A percentile compares a stretch with the other conserved stretches of the same genome.
These are phyloP conservation scores for Monascus purpureus DNA, from an alignment of 495 filamentous ascomycete genomes.

Conservation along the genomic window DNA sequence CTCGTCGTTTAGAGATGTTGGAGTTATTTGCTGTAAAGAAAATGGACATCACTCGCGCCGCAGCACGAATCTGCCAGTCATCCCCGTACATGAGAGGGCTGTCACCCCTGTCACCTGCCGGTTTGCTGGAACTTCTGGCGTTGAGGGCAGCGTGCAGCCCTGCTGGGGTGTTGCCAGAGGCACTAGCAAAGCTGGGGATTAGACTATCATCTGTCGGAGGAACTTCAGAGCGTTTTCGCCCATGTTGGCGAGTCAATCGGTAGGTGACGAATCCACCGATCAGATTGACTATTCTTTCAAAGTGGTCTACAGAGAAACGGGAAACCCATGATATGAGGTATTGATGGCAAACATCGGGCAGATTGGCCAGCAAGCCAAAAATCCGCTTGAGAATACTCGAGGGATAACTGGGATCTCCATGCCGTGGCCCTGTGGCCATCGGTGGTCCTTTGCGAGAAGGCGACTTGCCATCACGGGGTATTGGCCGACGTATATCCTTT, in stretches of 20 bases:
- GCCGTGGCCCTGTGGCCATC: slow-evolving; percentile 4
- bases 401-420: slow-evolving; percentile 40
- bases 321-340: slow-evolving; percentile 80
- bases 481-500: slow-evolving; percentile 9
- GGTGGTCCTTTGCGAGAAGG: slow-evolving; percentile 8
- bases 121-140: slow-evolving; percentile 34
- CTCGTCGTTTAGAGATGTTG: slow-evolving; percentile 20
- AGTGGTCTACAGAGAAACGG: slow-evolving; percentile 50
- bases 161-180: slow-evolving; percentile 44
- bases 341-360: slow-evolving; percentile 63
- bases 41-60: slow-evolving; percentile 66
- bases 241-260: slow-evolving; percentile 59
- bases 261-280: slow-evolving; percentile 72
- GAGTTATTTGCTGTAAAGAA: slow-evolving; percentile 73
- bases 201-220: slow-evolving; percentile 46
- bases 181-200: slow-evolving; percentile 53
- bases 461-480: slow-evolving; percentile 9
- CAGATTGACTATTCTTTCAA: slow-evolving; percentile 62
- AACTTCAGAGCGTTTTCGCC: slow-evolving; percentile 44
- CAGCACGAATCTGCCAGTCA: slow-evolving; percentile 85
- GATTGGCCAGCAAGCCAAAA: slow-evolving; percentile 64
- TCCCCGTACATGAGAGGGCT: slow-evolving; percentile 56
- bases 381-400: slow-evolving; percentile 82
- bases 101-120: slow-evolving; percentile 23
- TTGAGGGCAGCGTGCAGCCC: slow-evolving; percentile 74